These are phyloP conservation scores for Pinus albicaulis DNA, from an alignment of 75 land plant species.

Conservation along the genomic window DNA sequence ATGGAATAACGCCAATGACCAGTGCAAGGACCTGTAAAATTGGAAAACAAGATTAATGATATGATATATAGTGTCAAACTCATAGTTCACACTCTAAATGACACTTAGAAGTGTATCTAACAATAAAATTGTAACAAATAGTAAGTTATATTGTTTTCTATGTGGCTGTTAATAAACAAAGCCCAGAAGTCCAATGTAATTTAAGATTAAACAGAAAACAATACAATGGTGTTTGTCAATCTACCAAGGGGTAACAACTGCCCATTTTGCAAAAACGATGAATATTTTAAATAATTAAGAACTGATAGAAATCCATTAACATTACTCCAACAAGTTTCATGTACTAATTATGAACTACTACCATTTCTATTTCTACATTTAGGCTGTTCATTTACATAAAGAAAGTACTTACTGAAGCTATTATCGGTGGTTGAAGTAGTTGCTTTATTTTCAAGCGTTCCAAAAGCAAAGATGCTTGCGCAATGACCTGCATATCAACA, in stretches of 20 bases:
- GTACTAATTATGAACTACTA: neutral
- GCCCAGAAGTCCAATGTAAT: neutral
- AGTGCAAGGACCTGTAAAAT: constrained; percentile 59
- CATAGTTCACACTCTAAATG: neutral
- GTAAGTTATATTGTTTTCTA: neutral
- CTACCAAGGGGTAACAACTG: neutral
- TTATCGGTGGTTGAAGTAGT: constrained; percentile 89
- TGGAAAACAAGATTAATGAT: neutral
- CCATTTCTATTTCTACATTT: neutral
- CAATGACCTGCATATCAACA: constrained; percentile 34
- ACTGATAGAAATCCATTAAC: neutral
- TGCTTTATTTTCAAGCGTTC: constrained; percentile 66
- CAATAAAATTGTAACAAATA: neutral
- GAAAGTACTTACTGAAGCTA: constrained; percentile 76
- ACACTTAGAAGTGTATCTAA: too few relatives aligned
- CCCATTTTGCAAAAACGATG: neutral
- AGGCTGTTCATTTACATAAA: neutral
- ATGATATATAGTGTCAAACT: neutral
- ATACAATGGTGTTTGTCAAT: neutral
- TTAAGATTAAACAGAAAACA: neutral
- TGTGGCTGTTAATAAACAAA: too few relatives aligned
- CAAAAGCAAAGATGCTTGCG: constrained; percentile 12
- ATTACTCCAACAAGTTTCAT: neutral
- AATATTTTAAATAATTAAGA: neutral
- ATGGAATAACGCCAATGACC: constrained; percentile 51